Conservation (phyloP, 805 yeast genomes). For the Wickerhamomyces sydowiorum region DNA sequence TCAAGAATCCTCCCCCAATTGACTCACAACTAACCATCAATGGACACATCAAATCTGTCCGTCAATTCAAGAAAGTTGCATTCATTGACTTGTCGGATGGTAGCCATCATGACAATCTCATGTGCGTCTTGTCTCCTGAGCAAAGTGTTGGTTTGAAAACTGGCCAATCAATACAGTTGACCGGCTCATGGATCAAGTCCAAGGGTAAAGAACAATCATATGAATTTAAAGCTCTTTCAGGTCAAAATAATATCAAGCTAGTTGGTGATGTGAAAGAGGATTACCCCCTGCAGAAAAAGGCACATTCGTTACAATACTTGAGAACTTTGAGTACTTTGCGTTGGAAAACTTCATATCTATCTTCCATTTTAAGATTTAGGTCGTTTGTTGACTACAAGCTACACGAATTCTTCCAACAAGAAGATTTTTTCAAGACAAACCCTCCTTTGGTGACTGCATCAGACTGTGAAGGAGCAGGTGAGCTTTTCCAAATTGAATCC, state of each 20-base stretch:
- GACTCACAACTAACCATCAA: conserved; percentile 38
- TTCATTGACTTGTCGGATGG: conserved; percentile 85
- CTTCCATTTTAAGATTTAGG: conserved; percentile 66
- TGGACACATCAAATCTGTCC: conserved; percentile 74
- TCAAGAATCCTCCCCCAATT: conserved; percentile 14
- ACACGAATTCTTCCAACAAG: conserved; percentile 44
- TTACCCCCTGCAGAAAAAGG: conserved; percentile 84
- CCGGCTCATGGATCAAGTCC: conserved; percentile 39
- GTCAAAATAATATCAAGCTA: conserved; percentile 33
- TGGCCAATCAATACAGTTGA: conserved; percentile 39
- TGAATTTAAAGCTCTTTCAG: conserved; percentile 39
- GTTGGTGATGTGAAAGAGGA: conserved; percentile 56
- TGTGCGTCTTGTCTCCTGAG: conserved; percentile 44
- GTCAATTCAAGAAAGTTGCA: conserved; percentile 69
- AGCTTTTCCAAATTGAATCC: conserved; percentile 58
- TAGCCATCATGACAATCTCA: conserved; percentile 45
- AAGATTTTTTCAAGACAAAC: conserved; percentile 62
- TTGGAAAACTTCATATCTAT: conserved; percentile 62
- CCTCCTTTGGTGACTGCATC: conserved; percentile 87
- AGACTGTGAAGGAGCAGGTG: conserved; percentile 98
- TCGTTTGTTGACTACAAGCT: conserved; percentile 56
- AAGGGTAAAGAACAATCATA: conserved; percentile 46
- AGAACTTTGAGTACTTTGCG: conserved; percentile 73
- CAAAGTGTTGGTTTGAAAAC: conserved; percentile 30
- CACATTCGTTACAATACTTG: conserved; percentile 57